A percentile compares a stretch with the other conserved stretches of the same genome.
phyloP scores from a whole-genome alignment of 2,329 filamentous ascomycete genomes.

The Hymenoscyphus linearis region DNA sequence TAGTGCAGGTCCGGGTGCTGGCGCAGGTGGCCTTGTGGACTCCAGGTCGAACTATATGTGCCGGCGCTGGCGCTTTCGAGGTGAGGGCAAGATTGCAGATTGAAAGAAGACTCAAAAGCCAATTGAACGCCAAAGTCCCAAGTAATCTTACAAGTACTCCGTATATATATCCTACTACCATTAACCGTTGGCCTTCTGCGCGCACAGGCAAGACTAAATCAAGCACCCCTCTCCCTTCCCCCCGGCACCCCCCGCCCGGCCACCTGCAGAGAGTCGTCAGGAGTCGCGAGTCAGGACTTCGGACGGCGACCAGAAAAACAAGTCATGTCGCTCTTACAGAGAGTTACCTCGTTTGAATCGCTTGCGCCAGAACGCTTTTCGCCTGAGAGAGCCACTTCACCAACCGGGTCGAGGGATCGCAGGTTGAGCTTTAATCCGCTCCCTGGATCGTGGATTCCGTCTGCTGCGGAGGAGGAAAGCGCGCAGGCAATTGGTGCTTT shows the following conservation, averaged over 20 bases:
- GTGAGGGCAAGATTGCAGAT: too few species aligned
- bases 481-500: conserved; percentile 32
- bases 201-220: not conserved
- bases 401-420: conserved; percentile 17
- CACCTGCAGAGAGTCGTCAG: not conserved
- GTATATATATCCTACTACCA: too few species aligned
- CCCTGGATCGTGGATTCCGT: conserved; percentile 20
- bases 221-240: too few species aligned
- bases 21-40: too few species aligned
- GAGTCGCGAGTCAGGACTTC: not conserved
- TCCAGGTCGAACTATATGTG: too few species aligned
- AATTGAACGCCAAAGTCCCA: too few species aligned
- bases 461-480: conserved; percentile 12
- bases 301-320: not conserved
- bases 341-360: conserved; percentile 26
- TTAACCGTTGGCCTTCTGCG: not conserved
- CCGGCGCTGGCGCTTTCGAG: too few species aligned
- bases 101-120: too few species aligned
- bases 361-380: conserved; percentile 13
- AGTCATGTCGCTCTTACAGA: conserved; percentile 23
- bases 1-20: too few species aligned
- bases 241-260: too few species aligned
- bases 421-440: conserved; percentile 27
- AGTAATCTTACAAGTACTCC: too few species aligned
- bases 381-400: conserved; percentile 22